Evolutionary conservation across 495 filamentous ascomycete genomes (phyloP), one percentile per base, ranked within the genome.

Genomic region (Aspergillus sclerotiicarbonarius): DNA sequence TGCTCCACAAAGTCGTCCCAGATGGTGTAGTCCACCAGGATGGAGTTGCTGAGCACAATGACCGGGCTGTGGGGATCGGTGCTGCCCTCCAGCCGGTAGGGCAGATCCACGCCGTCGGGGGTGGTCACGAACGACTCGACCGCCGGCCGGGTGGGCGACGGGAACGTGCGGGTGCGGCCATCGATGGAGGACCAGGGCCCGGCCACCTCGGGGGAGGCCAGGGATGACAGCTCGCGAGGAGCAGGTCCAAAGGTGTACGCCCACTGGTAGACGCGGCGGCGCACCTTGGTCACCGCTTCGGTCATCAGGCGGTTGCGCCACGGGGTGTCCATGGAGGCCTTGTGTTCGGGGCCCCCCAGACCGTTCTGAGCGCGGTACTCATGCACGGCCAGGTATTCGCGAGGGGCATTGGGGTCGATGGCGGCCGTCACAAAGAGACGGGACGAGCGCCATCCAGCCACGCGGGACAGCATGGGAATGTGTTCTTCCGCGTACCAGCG

Each of bases 201-300:
- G 46, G 59, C 68, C 21, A 69, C 69, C 35, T 73, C 69, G 6
- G 68, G 55, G 3, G 64, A 67, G 12, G 74, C 63, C 20, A 82
- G 58, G 9, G 77, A 77, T 4, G 75, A 58, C 18, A 92, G 74
- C 53, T 91, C 85, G n/a, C 88, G 76, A 8, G 88, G 85, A 0
- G 82, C 87, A 0, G 87, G 82, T 0, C 87, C 88, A 62, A 94
- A 92, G 39, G 87, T 87, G 72, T 91, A 91, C 64, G 89, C 87
- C 63, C 90, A 84, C 49, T 84, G 74, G 71, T 89, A 92, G 0
- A 76, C 71, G 10, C 88, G 73, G 43, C 83, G 76, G 15, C 68
- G 76, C 60, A 80, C 84, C 37, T 72, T 65, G n/a, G 76, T 73
- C 25, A 88, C 82, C 25, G 80, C 76, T n/a, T 84, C 79, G 25